Evolutionary conservation across 305 asterid species (phyloP).

Genomic region (Euphrasia arctica): DNA sequence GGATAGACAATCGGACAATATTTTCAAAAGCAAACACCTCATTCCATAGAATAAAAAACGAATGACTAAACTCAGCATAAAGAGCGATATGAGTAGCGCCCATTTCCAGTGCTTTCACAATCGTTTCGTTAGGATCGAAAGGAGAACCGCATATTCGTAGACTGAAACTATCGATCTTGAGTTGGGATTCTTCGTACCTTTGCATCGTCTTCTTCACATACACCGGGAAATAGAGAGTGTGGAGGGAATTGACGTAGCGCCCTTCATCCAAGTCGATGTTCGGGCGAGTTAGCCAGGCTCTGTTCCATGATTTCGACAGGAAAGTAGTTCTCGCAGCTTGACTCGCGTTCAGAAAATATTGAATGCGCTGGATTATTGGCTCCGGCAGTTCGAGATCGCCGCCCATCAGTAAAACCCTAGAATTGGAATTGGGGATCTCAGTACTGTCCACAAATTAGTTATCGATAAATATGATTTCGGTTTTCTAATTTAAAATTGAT

Average conservation of each 20-base stretch:
- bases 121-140: not conserved
- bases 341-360: conserved; percentile 15
- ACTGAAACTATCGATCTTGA: conserved; percentile 15
- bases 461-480: no score
- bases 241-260: not conserved
- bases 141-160: not conserved
- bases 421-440: no score
- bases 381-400: conserved; percentile 16
- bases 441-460: no score
- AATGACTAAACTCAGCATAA: no score
- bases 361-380: conserved; percentile 25
- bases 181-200: conserved; percentile 24
- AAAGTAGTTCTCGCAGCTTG: conserved; percentile 11
- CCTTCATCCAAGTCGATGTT: conserved; percentile 8
- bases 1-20: not conserved
- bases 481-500: no score
- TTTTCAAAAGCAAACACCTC: not conserved
- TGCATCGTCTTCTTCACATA: conserved; percentile 5
- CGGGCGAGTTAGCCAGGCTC: conserved; percentile 29
- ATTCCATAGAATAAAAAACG: no score
- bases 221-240: not conserved
- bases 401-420: not conserved
- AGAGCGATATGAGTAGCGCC: not conserved
- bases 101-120: not conserved
- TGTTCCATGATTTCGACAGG: conserved; percentile 26